phyloP scores from a whole-genome alignment of 164 flowering plant species.

The Stephania cephalantha region DNA sequence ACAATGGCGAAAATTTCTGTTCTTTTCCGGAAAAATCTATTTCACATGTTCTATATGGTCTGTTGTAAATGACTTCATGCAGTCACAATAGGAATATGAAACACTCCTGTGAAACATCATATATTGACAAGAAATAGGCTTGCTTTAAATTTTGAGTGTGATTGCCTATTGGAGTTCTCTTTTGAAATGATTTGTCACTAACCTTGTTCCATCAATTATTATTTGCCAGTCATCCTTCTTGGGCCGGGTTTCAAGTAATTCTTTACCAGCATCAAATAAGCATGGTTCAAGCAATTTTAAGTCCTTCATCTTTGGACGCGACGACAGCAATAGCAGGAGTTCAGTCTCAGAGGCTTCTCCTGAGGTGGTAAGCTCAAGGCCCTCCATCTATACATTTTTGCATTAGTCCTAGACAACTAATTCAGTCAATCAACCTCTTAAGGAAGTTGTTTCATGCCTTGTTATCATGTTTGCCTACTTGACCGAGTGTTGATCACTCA shows the following conservation, averaged over 20 bases:
- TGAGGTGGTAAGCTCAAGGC: constrained; percentile 34
- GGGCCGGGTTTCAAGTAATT: constrained; percentile 43
- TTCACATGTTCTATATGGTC: neutral
- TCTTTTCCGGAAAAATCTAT: neutral
- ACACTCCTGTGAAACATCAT: neutral
- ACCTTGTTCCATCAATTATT: neutral
- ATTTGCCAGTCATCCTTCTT: constrained; percentile 68
- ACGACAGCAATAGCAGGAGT: constrained; percentile 77
- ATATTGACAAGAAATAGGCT: too few species aligned
- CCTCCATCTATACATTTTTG: neutral
- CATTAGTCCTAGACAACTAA: neutral
- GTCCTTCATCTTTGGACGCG: constrained; percentile 78
- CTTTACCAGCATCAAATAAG: constrained; percentile 46
- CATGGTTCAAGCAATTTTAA: constrained; percentile 39
- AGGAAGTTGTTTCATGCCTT: neutral
- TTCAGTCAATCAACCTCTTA: neutral
- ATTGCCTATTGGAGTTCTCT: neutral
- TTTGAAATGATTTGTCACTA: neutral
- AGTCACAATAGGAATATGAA: neutral
- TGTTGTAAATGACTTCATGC: neutral
- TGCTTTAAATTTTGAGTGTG: neutral
- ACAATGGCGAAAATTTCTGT: neutral
- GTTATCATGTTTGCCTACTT: neutral
- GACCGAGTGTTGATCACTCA: too few species aligned
- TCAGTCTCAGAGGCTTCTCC: constrained; percentile 47